These are phyloP conservation scores for Capronia coronata DNA, from an alignment of 2,329 filamentous ascomycete species.

Conservation along the genomic window DNA sequence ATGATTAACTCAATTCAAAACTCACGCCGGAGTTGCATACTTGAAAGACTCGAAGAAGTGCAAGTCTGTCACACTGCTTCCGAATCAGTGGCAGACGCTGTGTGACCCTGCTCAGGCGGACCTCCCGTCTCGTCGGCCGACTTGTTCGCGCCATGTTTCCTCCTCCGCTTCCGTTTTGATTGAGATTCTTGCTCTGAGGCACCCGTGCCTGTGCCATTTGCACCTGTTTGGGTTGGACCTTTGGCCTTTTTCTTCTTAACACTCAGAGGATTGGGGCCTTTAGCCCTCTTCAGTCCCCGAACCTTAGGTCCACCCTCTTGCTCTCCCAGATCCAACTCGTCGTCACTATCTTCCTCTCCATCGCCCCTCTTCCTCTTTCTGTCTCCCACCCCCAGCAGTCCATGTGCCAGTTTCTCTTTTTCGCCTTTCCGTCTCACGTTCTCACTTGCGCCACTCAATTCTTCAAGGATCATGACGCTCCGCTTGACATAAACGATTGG, in stretches of 20 bases:
- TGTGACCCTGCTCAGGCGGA: not conserved
- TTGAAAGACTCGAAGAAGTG: not conserved
- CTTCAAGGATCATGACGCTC: constrained; percentile 47
- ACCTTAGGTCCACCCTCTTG: constrained; percentile 29
- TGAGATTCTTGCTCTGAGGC: constrained; percentile 15
- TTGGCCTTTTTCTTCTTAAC: constrained; percentile 42
- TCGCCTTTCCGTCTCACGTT: constrained; percentile 40
- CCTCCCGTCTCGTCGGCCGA: not conserved
- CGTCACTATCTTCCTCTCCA: constrained; percentile 26
- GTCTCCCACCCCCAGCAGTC: constrained; percentile 32
- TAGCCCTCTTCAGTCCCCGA: constrained; percentile 35
- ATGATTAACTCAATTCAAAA: not conserved
- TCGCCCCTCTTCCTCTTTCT: constrained; percentile 35
- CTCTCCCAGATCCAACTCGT: constrained; percentile 25
- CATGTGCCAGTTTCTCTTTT: constrained; percentile 42
- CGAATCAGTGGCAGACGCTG: not conserved
- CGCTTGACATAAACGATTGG: constrained; percentile 48
- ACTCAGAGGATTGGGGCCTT: constrained; percentile 44
- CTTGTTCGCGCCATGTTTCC: constrained; percentile 1
- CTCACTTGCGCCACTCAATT: constrained; percentile 41
- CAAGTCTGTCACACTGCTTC: constrained; percentile 1
- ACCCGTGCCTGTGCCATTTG: constrained; percentile 5
- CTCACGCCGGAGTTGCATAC: not conserved
- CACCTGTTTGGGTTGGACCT: constrained; percentile 17
- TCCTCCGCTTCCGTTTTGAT: constrained; percentile 7